Conservation (phyloP, 2,329 filamentous ascomycete species). For the Talaromyces sp. region DNA sequence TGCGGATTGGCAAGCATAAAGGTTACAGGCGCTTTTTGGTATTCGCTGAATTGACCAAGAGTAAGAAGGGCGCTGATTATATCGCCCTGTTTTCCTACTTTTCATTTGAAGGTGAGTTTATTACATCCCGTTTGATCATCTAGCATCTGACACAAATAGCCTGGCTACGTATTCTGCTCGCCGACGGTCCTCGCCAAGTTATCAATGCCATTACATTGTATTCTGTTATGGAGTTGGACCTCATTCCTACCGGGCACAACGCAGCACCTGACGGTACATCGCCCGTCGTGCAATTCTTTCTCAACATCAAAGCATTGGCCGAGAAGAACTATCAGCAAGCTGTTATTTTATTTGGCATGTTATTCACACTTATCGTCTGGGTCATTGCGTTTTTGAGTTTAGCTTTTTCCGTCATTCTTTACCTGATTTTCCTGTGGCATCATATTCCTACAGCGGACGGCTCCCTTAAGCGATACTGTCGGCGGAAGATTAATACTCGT, state of each 20-base stretch:
- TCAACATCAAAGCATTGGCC: conserved; percentile 72
- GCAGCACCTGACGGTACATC: conserved; percentile 56
- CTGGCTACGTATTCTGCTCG: conserved; percentile 84
- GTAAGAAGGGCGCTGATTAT: conserved; percentile 86
- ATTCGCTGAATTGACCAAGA: conserved; percentile 85
- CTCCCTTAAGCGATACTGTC: conserved; percentile 78
- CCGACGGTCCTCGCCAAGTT: conserved; percentile 86
- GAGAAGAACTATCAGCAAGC: conserved; percentile 73
- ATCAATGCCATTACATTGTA: conserved; percentile 87
- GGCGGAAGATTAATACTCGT: conserved; percentile 83
- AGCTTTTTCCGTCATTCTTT: conserved; percentile 71
- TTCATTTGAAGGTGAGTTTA: conserved; percentile 58
- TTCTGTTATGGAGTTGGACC: conserved; percentile 72
- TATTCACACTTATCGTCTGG: conserved; percentile 89
- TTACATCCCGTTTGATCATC: neutral
- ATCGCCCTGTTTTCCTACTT: conserved; percentile 90
- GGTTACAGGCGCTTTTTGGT: conserved; percentile 91
- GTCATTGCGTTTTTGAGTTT: conserved; percentile 72
- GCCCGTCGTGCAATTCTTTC: conserved; percentile 71
- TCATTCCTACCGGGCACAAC: conserved; percentile 61
- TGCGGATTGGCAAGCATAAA: conserved; percentile 67
- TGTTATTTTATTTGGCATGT: conserved; percentile 81
- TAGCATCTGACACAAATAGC: conserved; percentile 39
- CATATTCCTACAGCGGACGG: conserved; percentile 82
- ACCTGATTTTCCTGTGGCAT: conserved; percentile 85